A percentile compares a stretch with the other conserved stretches of the same genome.
phyloP scores from a whole-genome alignment of 495 filamentous ascomycete species.

The Penicillium nucicola region DNA sequence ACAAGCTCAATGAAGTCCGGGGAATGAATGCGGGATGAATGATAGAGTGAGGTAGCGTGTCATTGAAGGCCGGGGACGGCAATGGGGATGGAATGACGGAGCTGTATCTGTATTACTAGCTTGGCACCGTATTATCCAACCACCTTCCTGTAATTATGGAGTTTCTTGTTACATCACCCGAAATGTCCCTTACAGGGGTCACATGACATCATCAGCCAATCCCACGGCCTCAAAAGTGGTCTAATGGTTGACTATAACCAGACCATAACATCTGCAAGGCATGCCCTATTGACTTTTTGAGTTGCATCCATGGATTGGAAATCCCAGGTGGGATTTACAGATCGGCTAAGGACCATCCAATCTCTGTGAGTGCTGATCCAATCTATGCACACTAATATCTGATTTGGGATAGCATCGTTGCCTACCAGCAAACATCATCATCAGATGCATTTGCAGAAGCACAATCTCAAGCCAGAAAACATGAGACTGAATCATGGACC shows the following conservation, averaged over 20 bases:
- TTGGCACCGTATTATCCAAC: background rate
- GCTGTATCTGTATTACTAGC: slow-evolving; percentile 1
- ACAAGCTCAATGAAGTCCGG: slow-evolving; percentile 7
- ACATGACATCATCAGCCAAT: slow-evolving; percentile 19
- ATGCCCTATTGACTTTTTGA: background rate
- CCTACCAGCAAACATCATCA: slow-evolving; percentile 38
- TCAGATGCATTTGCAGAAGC: slow-evolving; percentile 39
- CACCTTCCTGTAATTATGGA: background rate
- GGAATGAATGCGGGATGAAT: slow-evolving; percentile 23
- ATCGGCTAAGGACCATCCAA: slow-evolving; percentile 47
- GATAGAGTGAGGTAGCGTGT: slow-evolving; percentile 12
- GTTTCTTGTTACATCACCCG: background rate
- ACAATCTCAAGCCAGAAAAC: slow-evolving; percentile 36
- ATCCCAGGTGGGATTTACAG: slow-evolving; percentile 45
- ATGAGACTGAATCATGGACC: slow-evolving; percentile 39
- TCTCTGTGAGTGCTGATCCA: slow-evolving; percentile 34
- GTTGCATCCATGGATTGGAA: slow-evolving; percentile 40
- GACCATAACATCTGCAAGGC: background rate
- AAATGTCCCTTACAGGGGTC: slow-evolving; percentile 3
- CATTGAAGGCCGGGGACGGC: slow-evolving; percentile 22
- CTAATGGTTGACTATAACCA: background rate
- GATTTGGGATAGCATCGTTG: slow-evolving; percentile 39
- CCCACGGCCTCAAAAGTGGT: background rate
- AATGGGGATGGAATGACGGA: slow-evolving; percentile 29
- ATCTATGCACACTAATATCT: slow-evolving; percentile 2